These are phyloP conservation scores for Copromyces sp. DNA, from an alignment of 495 filamentous ascomycete species.

Conservation along the genomic window DNA sequence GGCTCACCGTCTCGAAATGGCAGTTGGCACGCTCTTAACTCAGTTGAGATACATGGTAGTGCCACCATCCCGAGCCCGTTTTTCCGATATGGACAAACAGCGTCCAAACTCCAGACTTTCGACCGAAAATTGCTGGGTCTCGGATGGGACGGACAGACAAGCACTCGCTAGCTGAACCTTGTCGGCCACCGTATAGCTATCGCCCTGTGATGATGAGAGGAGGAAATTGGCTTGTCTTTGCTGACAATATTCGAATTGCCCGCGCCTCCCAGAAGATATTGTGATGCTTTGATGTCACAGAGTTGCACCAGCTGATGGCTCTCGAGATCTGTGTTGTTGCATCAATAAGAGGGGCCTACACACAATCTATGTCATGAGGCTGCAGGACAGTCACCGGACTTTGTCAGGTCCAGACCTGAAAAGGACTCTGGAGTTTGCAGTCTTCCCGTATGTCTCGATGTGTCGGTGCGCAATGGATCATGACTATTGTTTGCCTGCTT, in stretches of 20 bases:
- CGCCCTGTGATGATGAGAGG: background rate
- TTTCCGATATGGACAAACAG: background rate
- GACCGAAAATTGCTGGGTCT: background rate
- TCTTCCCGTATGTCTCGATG: background rate
- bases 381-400: background rate
- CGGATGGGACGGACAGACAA: background rate
- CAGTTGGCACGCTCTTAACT: background rate
- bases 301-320: background rate
- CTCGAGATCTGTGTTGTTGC: background rate
- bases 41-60: background rate
- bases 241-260: background rate
- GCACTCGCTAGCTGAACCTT: background rate
- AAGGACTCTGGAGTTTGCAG: background rate
- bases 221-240: background rate
- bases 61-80: background rate
- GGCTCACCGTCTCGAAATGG: background rate
- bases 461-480: background rate
- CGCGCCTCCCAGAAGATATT: background rate
- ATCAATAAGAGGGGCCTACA: background rate
- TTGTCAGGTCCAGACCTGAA: background rate
- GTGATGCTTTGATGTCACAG: background rate
- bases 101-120: background rate
- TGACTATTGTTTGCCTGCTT: background rate
- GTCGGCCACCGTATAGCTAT: background rate
- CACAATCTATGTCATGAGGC: background rate